Percentiles rank a stretch among this genome's conserved stretches.
phyloP scores from a whole-genome alignment of 2,329 filamentous ascomycete species.

The Teratosphaeria destructans region DNA sequence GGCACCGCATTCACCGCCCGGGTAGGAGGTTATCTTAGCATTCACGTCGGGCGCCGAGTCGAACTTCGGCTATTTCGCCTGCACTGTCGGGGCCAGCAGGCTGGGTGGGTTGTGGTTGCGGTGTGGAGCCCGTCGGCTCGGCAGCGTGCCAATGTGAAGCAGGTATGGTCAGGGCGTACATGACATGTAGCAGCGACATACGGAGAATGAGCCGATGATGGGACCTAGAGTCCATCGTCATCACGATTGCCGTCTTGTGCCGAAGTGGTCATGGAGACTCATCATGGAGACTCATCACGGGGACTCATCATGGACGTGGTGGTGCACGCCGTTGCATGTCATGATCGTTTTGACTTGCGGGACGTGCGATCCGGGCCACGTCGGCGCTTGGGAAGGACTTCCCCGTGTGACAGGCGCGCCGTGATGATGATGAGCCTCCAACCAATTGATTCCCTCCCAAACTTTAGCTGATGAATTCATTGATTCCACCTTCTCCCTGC shows the following conservation, averaged over 20 bases:
- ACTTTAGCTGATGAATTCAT: too few species aligned
- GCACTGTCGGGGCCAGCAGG: neutral
- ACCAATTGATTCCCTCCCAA: neutral
- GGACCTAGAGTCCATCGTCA: neutral
- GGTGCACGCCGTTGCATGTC: neutral
- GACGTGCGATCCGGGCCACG: neutral
- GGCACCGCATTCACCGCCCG: neutral
- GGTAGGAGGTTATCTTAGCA: neutral
- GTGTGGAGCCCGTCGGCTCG: neutral
- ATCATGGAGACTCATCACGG: neutral
- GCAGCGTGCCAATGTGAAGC: neutral
- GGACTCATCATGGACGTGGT: too few species aligned
- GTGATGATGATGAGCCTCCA: neutral
- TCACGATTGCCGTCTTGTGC: neutral
- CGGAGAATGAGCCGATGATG: neutral
- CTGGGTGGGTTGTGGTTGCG: neutral
- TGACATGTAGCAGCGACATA: neutral
- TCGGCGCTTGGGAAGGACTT: neutral
- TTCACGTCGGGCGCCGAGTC: neutral
- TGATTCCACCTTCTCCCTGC: neutral
- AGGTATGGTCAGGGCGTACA: neutral
- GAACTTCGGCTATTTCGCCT: neutral
- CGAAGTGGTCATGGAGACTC: neutral
- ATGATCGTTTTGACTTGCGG: neutral
- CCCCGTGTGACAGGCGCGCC: neutral